Percentiles rank a stretch among this genome's conserved stretches.
phyloP scores from a whole-genome alignment of 441 rosid species.

The Arabidopsis lyrata region DNA sequence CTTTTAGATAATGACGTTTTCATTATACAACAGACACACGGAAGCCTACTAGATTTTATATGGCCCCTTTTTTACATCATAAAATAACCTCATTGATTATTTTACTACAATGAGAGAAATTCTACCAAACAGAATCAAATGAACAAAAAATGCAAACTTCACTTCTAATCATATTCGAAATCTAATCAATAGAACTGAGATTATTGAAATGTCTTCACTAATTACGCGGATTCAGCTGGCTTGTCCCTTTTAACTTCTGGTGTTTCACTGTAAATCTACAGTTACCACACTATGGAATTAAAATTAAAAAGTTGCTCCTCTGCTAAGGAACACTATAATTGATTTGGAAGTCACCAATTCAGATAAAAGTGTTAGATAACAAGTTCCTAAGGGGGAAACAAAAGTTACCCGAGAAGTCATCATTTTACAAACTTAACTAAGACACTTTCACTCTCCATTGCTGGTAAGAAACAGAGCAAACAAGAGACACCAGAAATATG shows the following conservation, averaged over 20 bases:
- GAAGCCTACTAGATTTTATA: slow-evolving; percentile 1
- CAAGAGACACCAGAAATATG: neutral
- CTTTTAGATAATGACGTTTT: slow-evolving; percentile 18
- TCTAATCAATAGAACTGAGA: neutral
- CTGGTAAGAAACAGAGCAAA: slow-evolving; percentile 15
- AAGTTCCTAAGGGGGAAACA: slow-evolving; percentile 14
- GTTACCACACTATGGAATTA: slow-evolving; percentile 44
- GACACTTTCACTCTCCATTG: slow-evolving; percentile 16
- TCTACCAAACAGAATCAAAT: neutral
- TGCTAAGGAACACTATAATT: slow-evolving; percentile 60
- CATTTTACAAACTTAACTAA: slow-evolving; percentile 37
- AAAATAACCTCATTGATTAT: neutral
- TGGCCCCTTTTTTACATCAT: neutral
- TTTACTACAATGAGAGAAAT: neutral
- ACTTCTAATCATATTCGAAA: neutral
- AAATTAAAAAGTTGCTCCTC: slow-evolving; percentile 50
- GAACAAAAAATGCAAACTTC: neutral
- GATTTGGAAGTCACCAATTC: slow-evolving; percentile 34
- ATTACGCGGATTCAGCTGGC: slow-evolving; percentile 24
- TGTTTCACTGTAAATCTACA: slow-evolving; percentile 47
- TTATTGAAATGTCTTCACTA: slow-evolving; percentile 6
- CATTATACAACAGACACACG: neutral
- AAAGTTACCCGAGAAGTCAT: slow-evolving; percentile 39
- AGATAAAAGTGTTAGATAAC: slow-evolving; percentile 24
- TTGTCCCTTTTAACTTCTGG: slow-evolving; percentile 50